Conservation (phyloP, 129 eudicot genomes). For the sunflower (Helianthus annuus) region DNA sequence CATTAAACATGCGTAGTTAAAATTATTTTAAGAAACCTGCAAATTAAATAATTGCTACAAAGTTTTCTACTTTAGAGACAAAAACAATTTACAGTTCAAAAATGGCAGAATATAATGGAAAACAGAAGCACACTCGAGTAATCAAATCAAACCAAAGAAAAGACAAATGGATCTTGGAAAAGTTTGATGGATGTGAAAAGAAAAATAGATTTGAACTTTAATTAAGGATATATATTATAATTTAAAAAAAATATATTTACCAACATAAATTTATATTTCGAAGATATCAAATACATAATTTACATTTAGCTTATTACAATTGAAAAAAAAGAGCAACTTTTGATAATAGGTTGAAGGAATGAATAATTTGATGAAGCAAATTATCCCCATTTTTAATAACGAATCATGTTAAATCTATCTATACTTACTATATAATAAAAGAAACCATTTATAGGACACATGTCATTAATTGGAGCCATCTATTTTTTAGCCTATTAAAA, state of each 20-base stretch:
- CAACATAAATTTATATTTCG: no score
- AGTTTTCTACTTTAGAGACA: constrained; percentile 29
- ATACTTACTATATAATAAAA: no score
- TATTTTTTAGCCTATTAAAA: no score
- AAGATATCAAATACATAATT: neutral
- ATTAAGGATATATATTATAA: neutral
- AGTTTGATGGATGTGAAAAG: constrained; percentile 18
- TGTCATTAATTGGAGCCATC: no score
- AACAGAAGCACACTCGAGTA: constrained; percentile 28
- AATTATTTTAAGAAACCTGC: constrained; percentile 1
- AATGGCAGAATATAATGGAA: constrained; percentile 34
- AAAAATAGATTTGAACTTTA: neutral
- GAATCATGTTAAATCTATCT: no score
- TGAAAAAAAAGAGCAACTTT: neutral
- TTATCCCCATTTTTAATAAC: neutral
- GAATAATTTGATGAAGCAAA: neutral
- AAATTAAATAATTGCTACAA: constrained; percentile 16
- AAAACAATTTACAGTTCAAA: constrained; percentile 28
- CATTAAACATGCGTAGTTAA: constrained; percentile 9
- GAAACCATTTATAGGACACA: no score
- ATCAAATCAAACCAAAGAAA: constrained; percentile 35
- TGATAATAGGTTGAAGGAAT: neutral
- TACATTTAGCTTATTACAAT: neutral
- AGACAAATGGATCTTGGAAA: constrained; percentile 23
- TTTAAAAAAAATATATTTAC: no score